These are phyloP conservation scores for Neurospora sp. DNA, from an alignment of 2,329 filamentous ascomycete genomes.

Conservation along the genomic window DNA sequence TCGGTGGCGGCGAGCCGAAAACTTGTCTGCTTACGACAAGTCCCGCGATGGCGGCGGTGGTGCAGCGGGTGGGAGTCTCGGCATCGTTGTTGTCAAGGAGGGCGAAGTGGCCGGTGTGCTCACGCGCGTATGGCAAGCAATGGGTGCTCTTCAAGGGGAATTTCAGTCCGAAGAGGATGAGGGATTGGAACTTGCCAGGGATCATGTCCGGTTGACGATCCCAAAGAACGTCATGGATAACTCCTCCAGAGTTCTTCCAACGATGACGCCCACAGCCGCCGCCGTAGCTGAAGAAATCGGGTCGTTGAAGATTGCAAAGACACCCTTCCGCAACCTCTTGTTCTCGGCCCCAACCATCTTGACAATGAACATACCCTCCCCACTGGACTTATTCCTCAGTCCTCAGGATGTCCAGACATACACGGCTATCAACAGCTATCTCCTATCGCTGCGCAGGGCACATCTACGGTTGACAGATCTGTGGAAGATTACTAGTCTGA, in stretches of 20 bases:
- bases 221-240: constrained; percentile 28
- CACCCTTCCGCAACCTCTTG: constrained; percentile 69
- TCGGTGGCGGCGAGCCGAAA: constrained; percentile 57
- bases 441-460: constrained; percentile 75
- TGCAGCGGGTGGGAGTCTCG: constrained; percentile 30
- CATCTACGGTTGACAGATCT: constrained; percentile 76
- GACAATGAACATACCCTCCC: constrained; percentile 62
- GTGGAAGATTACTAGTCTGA: constrained; percentile 75
- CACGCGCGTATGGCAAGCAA: constrained; percentile 65
- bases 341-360: constrained; percentile 68
- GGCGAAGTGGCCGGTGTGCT: constrained; percentile 74
- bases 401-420: constrained; percentile 69
- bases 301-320: constrained; percentile 30
- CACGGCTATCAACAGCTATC: constrained; percentile 76
- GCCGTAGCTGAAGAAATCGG: constrained; percentile 15
- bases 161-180: constrained; percentile 67
- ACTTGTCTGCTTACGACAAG: constrained; percentile 43
- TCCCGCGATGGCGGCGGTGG: constrained; percentile 27
- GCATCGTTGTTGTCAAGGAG: constrained; percentile 67
- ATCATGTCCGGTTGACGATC: constrained; percentile 60
- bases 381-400: constrained; percentile 80
- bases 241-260: constrained; percentile 2
- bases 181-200: constrained; percentile 71
- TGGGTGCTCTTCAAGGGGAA: constrained; percentile 64
- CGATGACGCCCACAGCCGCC: constrained; percentile 26